These are phyloP conservation scores for Gamsiella multidivaricata DNA, from an alignment of 192 early-diverging fungal genomes.

Conservation along the genomic window DNA sequence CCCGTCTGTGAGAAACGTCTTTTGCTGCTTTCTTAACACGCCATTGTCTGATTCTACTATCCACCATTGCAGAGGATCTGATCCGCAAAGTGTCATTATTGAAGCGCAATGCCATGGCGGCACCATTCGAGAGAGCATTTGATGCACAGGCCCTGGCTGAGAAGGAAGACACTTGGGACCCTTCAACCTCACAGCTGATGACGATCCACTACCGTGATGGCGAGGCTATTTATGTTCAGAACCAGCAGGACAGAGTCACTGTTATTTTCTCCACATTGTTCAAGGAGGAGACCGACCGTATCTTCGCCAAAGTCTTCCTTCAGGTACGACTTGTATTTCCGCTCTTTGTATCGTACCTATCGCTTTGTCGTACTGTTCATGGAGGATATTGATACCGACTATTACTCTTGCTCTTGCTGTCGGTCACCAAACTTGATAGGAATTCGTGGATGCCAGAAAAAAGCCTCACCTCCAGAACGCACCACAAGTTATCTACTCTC, in stretches of 20 bases:
- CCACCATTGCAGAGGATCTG: slow-evolving; percentile 68
- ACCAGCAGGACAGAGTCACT: slow-evolving; percentile 93
- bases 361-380: too few relatives aligned
- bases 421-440: slow-evolving; percentile 61
- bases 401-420: neutral
- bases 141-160: slow-evolving; percentile 80
- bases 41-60: neutral
- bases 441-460: slow-evolving; percentile 99
- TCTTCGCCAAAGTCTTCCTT: slow-evolving; percentile 96
- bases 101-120: slow-evolving; percentile 95
- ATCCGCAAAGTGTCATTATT: slow-evolving; percentile 87
- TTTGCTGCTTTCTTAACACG: neutral
- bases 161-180: slow-evolving; percentile 75
- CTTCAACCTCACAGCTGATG: slow-evolving; percentile 81
- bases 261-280: slow-evolving; percentile 97
- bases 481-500: slow-evolving; percentile 95
- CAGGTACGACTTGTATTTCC: slow-evolving; percentile 66
- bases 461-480: slow-evolving; percentile 90
- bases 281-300: slow-evolving; percentile 96
- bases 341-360: neutral
- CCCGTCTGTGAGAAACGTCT: too few relatives aligned
- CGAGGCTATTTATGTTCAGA: slow-evolving; percentile 94
- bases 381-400: neutral
- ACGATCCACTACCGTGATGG: slow-evolving; percentile 92
- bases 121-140: slow-evolving; percentile 93